Evolutionary conservation across 306 rosid genomes (phyloP), one percentile per base, ranked within the genome.

Genomic region (Quercus berberidifolia): DNA sequence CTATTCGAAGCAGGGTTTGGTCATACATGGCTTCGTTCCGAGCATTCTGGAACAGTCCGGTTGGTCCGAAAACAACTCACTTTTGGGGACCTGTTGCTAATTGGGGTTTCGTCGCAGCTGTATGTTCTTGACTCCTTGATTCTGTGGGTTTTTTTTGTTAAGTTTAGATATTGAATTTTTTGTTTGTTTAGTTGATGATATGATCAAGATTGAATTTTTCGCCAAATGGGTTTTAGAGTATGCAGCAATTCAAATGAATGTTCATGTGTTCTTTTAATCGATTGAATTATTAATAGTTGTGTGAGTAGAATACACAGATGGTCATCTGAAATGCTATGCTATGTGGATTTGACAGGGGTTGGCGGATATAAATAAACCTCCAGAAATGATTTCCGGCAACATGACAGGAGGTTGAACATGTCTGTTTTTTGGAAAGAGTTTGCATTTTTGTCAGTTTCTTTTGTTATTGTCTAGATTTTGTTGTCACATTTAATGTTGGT

Each of bases 21-120:
- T 38, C 55, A 31, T 33, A 23, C 13, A 91, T 90, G 94, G 88
- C 99, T 74, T 70, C 99, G 5, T 95, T 93, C 88, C 86, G 86
- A 85, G 92, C 98, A 71, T 92, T 95, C 79, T 86, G 49, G 91
- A 95, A 93, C 85, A 91, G 99, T 87, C 99, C 98, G 0, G 78
- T 91, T 26, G 99, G 98, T 83, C 98, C 98, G 1, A 95, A 90
- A 88, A 95, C 99, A 30, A 86, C 98, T 78, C 99, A 95, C 83
- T 95, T 95, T 81, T 95, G 98, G 99, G 99, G 99, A 56, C 99
- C 99, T 55, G 78, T 93, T 86, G 99, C 98, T 31, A 95, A 95
- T 73, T 95, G 97, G 95, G 99, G 99, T 52, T 95, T 95, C 14
- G 99, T 92, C 5, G 97, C 90, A 14, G 98, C 99, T 65, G 99